Base-by-base conservation (phyloP, 768 basidiomycete genomes). In the Rhodotorula toruloides region DNA sequence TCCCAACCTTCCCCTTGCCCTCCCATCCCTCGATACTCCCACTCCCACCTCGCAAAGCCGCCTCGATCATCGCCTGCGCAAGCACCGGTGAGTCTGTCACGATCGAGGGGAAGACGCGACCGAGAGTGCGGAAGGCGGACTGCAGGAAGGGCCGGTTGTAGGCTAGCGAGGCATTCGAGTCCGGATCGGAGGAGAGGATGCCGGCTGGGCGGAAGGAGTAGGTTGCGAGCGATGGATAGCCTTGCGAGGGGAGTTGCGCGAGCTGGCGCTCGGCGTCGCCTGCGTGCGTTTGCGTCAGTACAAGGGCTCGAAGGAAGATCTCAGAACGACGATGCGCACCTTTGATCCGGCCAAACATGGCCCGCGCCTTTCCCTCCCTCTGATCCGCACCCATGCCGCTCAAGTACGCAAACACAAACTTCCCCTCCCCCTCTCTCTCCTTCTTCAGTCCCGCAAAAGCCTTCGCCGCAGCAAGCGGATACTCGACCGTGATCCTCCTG, bases 341-440 rank as follows among this genome's bases (percentile, higher is more conserved):
- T 31, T 70, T 70, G 46, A 70, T 31, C 27, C 63, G 19, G 2
- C 60, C 63, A 46, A 64, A 70, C 63, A 70, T 65, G 9, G 32
- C 14, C 31, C 43, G 21, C 11, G 27, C 40, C 39, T 48, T 50
- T 7, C 65, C 43, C 29, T 32, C 57, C 4, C 27, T 43, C 34
- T 62, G 64, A 3, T 59, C 42, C 39, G 58, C 44, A 0, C 64
- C 64, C 2, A 25, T n/a, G 21, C 68, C 63, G 25, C 49, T 54
- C 43, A 65, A 16, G 36, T 50, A 76, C 12, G 76, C 75, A 55
- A 76, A 78, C 44, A 77, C 77, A 69, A 78, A 76, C 60, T 73
- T 76, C 10, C 61, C 67, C 1, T 69, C 56, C 36, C 22, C 25
- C 4, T 46, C 42, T 7, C 1, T 7, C 3, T 25, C 32, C 6